Evolutionary conservation across 2,329 filamentous ascomycete genomes (phyloP).

Genomic region (Colletotrichum sp.): DNA sequence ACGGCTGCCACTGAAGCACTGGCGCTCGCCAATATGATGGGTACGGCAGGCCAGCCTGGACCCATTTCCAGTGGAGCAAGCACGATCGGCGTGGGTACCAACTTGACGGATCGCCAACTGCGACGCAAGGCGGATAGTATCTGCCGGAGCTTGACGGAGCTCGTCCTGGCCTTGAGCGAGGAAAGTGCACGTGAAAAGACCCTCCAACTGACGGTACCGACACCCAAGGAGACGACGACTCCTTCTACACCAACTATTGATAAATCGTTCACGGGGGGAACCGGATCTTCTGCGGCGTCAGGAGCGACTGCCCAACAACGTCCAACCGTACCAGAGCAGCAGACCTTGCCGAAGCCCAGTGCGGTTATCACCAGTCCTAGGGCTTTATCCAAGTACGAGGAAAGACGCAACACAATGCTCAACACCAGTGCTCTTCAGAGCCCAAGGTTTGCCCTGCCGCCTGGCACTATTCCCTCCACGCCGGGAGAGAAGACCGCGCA

Average conservation of each 20-base stretch:
- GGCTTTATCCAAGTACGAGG: slow-evolving; percentile 56
- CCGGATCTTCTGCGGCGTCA: neutral
- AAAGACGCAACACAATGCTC: slow-evolving; percentile 55
- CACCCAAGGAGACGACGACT: slow-evolving; percentile 27
- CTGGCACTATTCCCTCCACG: slow-evolving; percentile 37
- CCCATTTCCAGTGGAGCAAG: slow-evolving; percentile 72
- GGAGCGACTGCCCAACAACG: slow-evolving; percentile 41
- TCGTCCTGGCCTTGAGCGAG: slow-evolving; percentile 84
- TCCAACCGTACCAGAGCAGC: slow-evolving; percentile 47
- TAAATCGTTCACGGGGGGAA: slow-evolving; percentile 39
- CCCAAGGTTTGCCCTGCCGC: slow-evolving; percentile 43
- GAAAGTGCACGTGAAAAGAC: slow-evolving; percentile 47
- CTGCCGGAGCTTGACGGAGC: slow-evolving; percentile 89
- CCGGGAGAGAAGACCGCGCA: slow-evolving; percentile 43
- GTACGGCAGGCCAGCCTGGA: slow-evolving; percentile 70
- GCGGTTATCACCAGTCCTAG: slow-evolving; percentile 48
- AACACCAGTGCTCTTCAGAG: slow-evolving; percentile 48
- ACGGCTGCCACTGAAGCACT: slow-evolving; percentile 83
- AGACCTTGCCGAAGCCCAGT: slow-evolving; percentile 20
- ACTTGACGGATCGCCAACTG: slow-evolving; percentile 80
- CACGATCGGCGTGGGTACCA: slow-evolving; percentile 58
- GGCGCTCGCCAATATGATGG: slow-evolving; percentile 78
- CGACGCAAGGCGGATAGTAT: slow-evolving; percentile 91
- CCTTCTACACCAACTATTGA: slow-evolving; percentile 51
- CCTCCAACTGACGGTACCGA: slow-evolving; percentile 22